Evolutionary conservation across 2,329 filamentous ascomycete genomes (phyloP), one percentile per base, ranked within the genome.

Genomic region (Verticillium longisporum): DNA sequence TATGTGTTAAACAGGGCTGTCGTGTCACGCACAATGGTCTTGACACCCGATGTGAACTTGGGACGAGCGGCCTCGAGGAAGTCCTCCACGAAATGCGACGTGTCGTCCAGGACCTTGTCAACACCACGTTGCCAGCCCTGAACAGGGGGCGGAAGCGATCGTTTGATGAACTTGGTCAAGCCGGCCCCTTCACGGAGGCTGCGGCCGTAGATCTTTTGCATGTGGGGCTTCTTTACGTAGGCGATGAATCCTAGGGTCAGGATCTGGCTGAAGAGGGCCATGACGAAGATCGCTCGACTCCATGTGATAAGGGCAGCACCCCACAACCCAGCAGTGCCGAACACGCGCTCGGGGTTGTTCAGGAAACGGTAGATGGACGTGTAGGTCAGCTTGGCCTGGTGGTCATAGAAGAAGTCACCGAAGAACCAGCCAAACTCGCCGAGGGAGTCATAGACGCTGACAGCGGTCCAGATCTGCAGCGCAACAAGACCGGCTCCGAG

Each of bases 341-440:
- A 88, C 45, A 98, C 88, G 61, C 94, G 89, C 74, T 99, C 95
- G 0, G 95, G 95, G 70, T 98, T 99, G 78, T 99, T 99, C 67
- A 99, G 81, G 77, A 96, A 99, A 56, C 95, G 92, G 74, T 99
- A 99, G 69, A 99, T 99, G 64, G 94, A 96, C 67, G 90, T 92
- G 76, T 99, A 99, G 0, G 91, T 98, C 64, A 98, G 82, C 75
- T 95, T 96, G 13, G 89, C 88, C 11, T 88, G 86, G 55, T 91
- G 89, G 64, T 97, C 91, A 72, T 95, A 97, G 81, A 99, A 98
- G 80, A 98, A 99, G 73, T 99, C 95, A 18, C 95, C 95, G 71
- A 93, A 98, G 80, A 98, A 98, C 94, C 94, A 99, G 68, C 95
- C 95, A 70, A 98, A 99, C 71, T 99, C 95, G 61, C 95, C 95